Conservation (phyloP, 495 filamentous ascomycete species). For the Xylaria longipes region DNA sequence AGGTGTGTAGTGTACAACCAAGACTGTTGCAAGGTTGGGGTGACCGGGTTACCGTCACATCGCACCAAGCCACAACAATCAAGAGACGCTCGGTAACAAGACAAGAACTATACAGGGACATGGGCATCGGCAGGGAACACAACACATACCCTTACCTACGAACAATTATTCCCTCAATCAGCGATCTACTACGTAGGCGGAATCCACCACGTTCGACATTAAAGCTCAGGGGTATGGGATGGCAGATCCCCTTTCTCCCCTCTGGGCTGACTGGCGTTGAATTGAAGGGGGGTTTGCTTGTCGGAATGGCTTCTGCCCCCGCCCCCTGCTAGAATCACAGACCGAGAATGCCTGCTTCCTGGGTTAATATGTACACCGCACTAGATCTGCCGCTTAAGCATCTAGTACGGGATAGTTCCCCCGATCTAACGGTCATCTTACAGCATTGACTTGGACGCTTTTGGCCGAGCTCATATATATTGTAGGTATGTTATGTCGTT, state of each 20-base stretch:
- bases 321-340: conserved; percentile 1
- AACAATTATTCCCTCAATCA: conserved; percentile 28
- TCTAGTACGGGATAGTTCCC: conserved; percentile 13
- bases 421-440: conserved; percentile 22
- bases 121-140: conserved; percentile 8
- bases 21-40: background rate
- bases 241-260: background rate
- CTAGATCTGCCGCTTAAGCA: conserved; percentile 23
- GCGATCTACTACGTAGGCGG: background rate
- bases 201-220: conserved; percentile 14
- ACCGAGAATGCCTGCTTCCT: conserved; percentile 12
- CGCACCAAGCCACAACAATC: conserved; percentile 20
- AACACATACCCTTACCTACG: conserved; percentile 4
- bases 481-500: background rate
- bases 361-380: conserved; percentile 16
- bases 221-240: conserved; percentile 2
- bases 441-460: conserved; percentile 1
- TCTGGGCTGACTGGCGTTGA: background rate
- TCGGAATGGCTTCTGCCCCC: conserved; percentile 3
- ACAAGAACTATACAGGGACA: conserved; percentile 14
- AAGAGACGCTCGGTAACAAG: conserved; percentile 22
- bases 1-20: conserved; percentile 2
- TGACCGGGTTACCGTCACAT: conserved; percentile 23
- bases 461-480: conserved; percentile 8
- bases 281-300: conserved; percentile 10